A percentile compares a stretch with the other conserved stretches of the same genome.
These are phyloP conservation scores for Capsicum rhomboideum DNA, from an alignment of 257 asterid genomes.

Conservation along the genomic window DNA sequence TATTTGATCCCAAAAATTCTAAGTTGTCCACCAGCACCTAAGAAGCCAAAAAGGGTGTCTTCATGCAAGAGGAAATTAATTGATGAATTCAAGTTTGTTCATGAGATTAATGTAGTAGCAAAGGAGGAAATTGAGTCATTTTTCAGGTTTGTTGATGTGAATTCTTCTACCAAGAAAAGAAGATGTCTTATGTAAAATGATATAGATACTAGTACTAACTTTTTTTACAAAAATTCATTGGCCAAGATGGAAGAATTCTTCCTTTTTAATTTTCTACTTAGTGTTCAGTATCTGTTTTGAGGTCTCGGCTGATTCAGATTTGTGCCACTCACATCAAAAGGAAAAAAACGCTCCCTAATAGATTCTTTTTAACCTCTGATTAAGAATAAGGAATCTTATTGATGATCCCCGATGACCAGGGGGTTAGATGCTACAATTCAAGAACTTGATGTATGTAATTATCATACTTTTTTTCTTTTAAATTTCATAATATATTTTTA, in stretches of 20 bases:
- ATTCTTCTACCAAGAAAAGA: slow-evolving; percentile 9
- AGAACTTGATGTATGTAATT: neutral
- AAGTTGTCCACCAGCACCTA: slow-evolving; percentile 65
- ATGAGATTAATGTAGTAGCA: slow-evolving; percentile 11
- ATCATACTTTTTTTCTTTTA: neutral
- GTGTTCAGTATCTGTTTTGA: neutral
- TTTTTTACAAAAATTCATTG: neutral
- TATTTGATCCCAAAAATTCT: slow-evolving; percentile 33
- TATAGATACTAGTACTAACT: neutral
- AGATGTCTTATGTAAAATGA: slow-evolving; percentile 6
- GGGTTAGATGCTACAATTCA: neutral
- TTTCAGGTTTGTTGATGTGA: slow-evolving; percentile 16
- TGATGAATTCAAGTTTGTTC: slow-evolving; percentile 20
- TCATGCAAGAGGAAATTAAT: slow-evolving; percentile 36
- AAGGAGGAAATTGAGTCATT: slow-evolving; percentile 41
- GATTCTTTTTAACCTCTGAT: neutral
- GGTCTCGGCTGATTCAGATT: neutral
- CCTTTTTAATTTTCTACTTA: neutral
- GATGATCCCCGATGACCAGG: too few relatives aligned
- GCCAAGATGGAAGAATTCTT: neutral
- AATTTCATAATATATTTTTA: neutral
- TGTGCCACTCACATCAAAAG: too few relatives aligned
- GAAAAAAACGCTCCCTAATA: neutral
- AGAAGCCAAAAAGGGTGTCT: slow-evolving; percentile 24
- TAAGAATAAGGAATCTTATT: neutral